Evolutionary conservation across 208 protist species (phyloP).

Genomic region (Crithidia fasciculata): DNA sequence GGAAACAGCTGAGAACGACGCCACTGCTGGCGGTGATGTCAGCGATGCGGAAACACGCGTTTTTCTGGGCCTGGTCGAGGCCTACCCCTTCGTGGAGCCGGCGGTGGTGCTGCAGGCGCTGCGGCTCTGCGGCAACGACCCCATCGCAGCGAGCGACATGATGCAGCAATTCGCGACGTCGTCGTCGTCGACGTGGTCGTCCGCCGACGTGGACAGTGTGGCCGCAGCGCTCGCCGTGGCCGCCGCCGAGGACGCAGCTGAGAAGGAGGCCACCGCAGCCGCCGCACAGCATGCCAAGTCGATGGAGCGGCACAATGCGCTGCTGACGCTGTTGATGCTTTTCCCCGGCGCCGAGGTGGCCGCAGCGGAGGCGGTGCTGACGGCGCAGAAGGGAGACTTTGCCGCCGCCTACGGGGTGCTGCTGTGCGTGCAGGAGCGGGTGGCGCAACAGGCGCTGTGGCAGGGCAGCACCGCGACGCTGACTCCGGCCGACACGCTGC

Average conservation of each 20-base stretch:
- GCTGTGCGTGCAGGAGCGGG: constrained; percentile 58
- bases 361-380: constrained; percentile 60
- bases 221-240: constrained; percentile 50
- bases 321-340: constrained; percentile 74
- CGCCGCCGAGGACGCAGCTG: constrained; percentile 50
- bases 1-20: no score
- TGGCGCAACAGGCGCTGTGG: constrained; percentile 44
- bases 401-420: constrained; percentile 64
- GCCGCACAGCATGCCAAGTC: constrained; percentile 16
- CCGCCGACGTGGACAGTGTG: constrained; percentile 21
- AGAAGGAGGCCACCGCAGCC: constrained; percentile 28
- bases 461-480: constrained; percentile 40
- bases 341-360: constrained; percentile 62
- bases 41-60: constrained; percentile 35
- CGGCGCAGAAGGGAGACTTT: constrained; percentile 45
- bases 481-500: constrained; percentile 50
- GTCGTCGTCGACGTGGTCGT: neutral
- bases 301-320: constrained; percentile 35
- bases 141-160: constrained; percentile 35
- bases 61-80: constrained; percentile 60
- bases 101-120: constrained; percentile 60
- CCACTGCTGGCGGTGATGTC: neutral
- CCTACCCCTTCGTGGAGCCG: constrained; percentile 55
- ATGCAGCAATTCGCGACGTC: constrained; percentile 30
- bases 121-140: constrained; percentile 53